Percentiles rank a stretch among this genome's conserved stretches.
Evolutionary conservation across 2,329 filamentous ascomycete species (phyloP).

Genomic region (Hymenoscyphus occultus): DNA sequence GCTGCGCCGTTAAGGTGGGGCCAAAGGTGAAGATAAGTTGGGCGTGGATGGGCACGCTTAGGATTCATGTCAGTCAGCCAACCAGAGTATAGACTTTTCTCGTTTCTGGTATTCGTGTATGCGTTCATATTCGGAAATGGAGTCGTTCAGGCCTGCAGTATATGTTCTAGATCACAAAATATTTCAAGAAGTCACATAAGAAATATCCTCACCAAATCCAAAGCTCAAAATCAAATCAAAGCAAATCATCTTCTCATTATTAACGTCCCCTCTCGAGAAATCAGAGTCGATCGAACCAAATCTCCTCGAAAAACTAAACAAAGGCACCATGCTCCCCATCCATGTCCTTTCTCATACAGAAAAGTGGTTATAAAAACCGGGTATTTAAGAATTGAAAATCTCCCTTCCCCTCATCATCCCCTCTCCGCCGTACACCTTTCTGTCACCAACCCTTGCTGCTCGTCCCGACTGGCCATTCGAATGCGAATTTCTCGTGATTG

Average conservation of each 20-base stretch:
- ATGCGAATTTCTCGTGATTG: neutral
- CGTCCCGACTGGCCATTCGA: neutral
- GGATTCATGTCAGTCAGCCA: too few relatives aligned
- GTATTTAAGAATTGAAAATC: constrained; percentile 12
- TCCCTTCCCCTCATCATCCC: neutral
- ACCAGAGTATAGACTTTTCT: too few relatives aligned
- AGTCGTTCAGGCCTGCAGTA: too few relatives aligned
- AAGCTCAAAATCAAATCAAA: neutral
- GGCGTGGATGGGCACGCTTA: too few relatives aligned
- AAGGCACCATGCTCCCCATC: neutral
- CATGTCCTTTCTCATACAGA: neutral
- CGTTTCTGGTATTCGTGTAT: too few relatives aligned
- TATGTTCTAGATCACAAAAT: too few relatives aligned
- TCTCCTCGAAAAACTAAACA: neutral
- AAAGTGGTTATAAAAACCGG: constrained; percentile 11
- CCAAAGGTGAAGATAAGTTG: too few relatives aligned
- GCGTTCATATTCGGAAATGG: too few relatives aligned
- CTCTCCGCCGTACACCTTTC: neutral
- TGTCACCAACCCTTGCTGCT: constrained; percentile 2
- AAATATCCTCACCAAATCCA: neutral
- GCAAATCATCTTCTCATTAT: constrained; percentile 2
- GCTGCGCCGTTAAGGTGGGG: too few relatives aligned
- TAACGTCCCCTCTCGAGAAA: neutral
- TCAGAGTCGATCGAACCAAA: neutral
- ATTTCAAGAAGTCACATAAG: too few relatives aligned